Evolutionary conservation across 225 moss, liverwort and hornwort genomes (phyloP).

Genomic region (Pleurozium schreberi): DNA sequence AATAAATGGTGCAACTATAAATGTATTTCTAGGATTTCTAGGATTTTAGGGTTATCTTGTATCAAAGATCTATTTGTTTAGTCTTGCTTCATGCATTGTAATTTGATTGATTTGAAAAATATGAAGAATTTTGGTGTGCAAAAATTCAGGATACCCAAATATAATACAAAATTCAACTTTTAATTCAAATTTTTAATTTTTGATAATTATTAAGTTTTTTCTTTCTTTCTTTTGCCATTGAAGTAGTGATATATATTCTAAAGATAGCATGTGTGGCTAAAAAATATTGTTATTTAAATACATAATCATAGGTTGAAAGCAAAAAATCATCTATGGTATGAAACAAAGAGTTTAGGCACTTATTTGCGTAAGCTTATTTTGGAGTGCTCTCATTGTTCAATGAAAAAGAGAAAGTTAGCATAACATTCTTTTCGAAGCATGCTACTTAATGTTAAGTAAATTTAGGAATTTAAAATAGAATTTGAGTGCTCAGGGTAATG

Average conservation of each 20-base stretch:
- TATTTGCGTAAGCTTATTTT: not conserved
- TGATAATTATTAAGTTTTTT: no score
- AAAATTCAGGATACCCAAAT: not conserved
- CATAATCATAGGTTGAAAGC: not conserved
- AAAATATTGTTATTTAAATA: no score
- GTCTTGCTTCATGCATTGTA: not conserved
- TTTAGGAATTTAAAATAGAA: accelerated
- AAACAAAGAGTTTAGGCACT: not conserved
- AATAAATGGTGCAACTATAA: not conserved
- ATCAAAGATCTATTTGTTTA: no score
- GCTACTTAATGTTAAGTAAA: not conserved
- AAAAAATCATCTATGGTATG: not conserved
- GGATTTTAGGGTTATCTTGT: no score
- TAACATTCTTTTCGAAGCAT: not conserved
- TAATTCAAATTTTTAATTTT: not conserved
- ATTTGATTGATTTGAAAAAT: not conserved
- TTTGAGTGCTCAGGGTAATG: not conserved
- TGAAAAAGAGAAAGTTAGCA: not conserved
- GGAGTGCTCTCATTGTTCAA: not conserved
- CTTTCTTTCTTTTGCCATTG: not conserved
- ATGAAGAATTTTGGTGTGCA: not conserved
- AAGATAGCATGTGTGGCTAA: not conserved
- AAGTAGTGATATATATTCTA: not conserved
- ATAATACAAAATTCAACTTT: not conserved
- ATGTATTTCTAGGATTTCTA: not conserved